phyloP scores from a whole-genome alignment of 2,329 filamentous ascomycete species.

The Ophiostoma sp. region DNA sequence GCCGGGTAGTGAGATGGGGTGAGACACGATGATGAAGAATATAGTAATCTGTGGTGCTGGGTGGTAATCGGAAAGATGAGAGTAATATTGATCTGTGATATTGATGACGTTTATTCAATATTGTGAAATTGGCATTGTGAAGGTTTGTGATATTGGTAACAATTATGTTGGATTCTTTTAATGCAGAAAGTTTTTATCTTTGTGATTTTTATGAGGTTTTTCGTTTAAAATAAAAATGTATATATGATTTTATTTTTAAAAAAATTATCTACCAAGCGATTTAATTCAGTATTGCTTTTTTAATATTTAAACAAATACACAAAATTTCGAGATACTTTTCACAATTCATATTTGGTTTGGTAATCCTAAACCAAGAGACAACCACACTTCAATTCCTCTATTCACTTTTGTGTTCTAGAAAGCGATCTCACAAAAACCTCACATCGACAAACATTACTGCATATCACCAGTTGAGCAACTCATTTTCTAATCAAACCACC shows the following conservation, averaged over 20 bases:
- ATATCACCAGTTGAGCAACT: background rate
- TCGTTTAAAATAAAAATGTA: no score
- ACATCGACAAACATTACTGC: background rate
- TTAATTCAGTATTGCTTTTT: no score
- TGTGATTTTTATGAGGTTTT: no score
- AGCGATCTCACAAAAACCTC: background rate
- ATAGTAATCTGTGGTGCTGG: background rate
- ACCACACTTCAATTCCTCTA: background rate
- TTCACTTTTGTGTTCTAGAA: background rate
- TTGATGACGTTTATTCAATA: background rate
- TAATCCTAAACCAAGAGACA: no score
- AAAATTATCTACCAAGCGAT: no score
- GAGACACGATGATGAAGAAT: background rate
- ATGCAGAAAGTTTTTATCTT: no score
- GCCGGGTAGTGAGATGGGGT: background rate
- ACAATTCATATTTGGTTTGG: no score
- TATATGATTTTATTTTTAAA: no score
- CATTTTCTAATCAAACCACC: background rate
- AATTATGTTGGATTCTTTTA: no score
- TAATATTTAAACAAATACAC: no score
- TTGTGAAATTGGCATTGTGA: background rate
- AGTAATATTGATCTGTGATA: background rate
- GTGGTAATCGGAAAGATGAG: background rate
- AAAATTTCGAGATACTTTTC: no score
- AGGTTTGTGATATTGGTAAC: no score